Base-by-base conservation (phyloP, 441 rosid species). In the Adansonia grandidieri region DNA sequence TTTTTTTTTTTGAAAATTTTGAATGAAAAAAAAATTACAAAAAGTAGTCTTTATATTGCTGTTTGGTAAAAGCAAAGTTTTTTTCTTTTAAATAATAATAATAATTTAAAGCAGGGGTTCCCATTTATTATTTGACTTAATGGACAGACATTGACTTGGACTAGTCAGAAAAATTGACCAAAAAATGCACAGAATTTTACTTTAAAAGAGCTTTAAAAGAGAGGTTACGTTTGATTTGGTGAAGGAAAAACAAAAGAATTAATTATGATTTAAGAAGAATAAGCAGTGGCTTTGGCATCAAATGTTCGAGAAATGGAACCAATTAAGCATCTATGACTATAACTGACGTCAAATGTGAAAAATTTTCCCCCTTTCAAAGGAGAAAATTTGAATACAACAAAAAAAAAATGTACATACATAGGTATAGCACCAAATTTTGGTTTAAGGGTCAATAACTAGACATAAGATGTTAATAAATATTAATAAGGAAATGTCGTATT, bases 131-230 rank as follows among this genome's bases (percentile, higher is more conserved):
- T 19, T 45, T 20, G 54, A 44, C 72, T 44, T 66, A 44, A 66
- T 17, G 51, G 53, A 66, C 71, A n/a, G 71, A 66, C 71, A n/a
- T 66, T 67, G 71, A 45, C 72, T 67, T 67, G 9, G 54, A 67
- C 54, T 44, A 4, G 19, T 13, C 19, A n/a, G 19, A n/a, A 42
- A 66, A 1, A 14, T 3, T 37, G 14, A 45, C 24, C 32, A 14
- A 11, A 44, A 67, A 37, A 2, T 1, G 24, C 32, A 11, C 3
- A 3, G 28, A 13, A 20, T 37, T 64, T 10, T 37, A 7, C 47
- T 40, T 64, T 63, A 6, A 62, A 24, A 24, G 40, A 22, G 32
- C 51, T 47, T 47, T 9, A 9, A 53, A 51, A 51, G 17, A 14
- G 15, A 14, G 3, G 6, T 6, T 13, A 32, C 69, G 67, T 62